Evolutionary conservation across 805 yeast genomes (phyloP).

Genomic region (Ogataea saltuana): DNA sequence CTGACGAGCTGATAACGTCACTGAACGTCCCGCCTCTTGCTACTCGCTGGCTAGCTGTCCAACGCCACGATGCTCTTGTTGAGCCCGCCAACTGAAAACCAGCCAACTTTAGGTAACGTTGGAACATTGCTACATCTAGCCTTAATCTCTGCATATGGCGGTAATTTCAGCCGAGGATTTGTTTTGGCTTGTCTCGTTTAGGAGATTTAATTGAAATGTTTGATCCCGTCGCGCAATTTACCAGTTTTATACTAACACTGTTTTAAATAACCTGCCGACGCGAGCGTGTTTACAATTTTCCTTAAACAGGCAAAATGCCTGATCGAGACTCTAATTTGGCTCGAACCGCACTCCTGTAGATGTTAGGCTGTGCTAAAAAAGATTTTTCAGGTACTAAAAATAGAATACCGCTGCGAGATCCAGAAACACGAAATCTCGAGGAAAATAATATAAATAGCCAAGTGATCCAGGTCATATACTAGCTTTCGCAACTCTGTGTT

Average conservation of each 20-base stretch:
- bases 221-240: background rate
- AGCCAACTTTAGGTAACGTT: too few species aligned
- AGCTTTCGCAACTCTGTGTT: background rate
- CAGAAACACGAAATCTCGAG: background rate
- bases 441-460: conserved; percentile 14
- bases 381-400: conserved; percentile 17
- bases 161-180: too few species aligned
- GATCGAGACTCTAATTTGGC: conserved; percentile 7
- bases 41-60: too few species aligned
- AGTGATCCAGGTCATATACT: conserved; percentile 2
- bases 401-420: conserved; percentile 18
- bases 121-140: too few species aligned
- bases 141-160: too few species aligned
- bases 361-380: background rate
- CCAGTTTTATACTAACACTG: too few species aligned
- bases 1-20: too few species aligned
- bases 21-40: too few species aligned
- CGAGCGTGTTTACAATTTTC: conserved; percentile 11
- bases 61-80: too few species aligned
- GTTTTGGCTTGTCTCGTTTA: conserved; percentile 1
- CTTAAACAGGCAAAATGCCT: conserved; percentile 10
- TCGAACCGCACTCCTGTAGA: conserved; percentile 21
- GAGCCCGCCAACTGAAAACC: too few species aligned
- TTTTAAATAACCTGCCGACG: background rate
- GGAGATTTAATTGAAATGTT: background rate